Conservation (phyloP, 2,329 filamentous ascomycete genomes). For the Nannizzia gypsea region DNA sequence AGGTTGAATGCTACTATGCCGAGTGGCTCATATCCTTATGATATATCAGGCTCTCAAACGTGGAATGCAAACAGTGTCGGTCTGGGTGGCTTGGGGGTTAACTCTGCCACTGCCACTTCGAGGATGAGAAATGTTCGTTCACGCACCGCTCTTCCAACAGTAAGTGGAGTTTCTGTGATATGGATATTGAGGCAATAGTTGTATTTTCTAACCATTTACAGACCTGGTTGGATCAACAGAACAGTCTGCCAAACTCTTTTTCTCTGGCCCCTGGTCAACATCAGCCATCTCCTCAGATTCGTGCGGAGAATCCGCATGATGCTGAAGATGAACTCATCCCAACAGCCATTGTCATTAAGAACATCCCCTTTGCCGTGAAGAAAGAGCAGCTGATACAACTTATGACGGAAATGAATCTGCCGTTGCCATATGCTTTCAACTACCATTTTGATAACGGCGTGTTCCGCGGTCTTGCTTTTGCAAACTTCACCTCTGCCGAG, state of each 20-base stretch:
- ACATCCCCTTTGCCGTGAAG: slow-evolving; percentile 95
- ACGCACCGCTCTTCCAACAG: slow-evolving; percentile 56
- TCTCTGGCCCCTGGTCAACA: slow-evolving; percentile 32
- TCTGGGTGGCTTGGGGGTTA: slow-evolving; percentile 51
- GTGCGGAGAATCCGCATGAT: slow-evolving; percentile 33
- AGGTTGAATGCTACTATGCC: slow-evolving; percentile 48
- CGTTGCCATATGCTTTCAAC: slow-evolving; percentile 96
- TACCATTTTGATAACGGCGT: slow-evolving; percentile 99
- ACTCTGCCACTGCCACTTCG: slow-evolving; percentile 42
- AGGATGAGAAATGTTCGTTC: slow-evolving; percentile 46
- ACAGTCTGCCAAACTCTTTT: slow-evolving; percentile 37
- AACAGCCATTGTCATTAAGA: slow-evolving; percentile 98
- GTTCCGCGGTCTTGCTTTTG: slow-evolving; percentile 89
- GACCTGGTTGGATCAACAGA: slow-evolving; percentile 53
- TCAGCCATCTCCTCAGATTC: slow-evolving; percentile 31
- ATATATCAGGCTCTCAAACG: slow-evolving; percentile 56
- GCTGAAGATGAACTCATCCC: slow-evolving; percentile 77
- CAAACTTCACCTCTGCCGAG: slow-evolving; percentile 92
- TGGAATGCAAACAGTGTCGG: slow-evolving; percentile 69
- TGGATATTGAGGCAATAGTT: background rate
- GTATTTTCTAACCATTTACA: slow-evolving; percentile 20
- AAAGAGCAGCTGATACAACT: slow-evolving; percentile 87
- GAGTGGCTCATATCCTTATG: slow-evolving; percentile 53
- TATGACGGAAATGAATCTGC: slow-evolving; percentile 89
- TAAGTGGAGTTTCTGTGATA: slow-evolving; percentile 39